Evolutionary conservation across 768 basidiomycete species (phyloP), one percentile per base, ranked within the genome.

Genomic region (Phaeolepiota aurea): DNA sequence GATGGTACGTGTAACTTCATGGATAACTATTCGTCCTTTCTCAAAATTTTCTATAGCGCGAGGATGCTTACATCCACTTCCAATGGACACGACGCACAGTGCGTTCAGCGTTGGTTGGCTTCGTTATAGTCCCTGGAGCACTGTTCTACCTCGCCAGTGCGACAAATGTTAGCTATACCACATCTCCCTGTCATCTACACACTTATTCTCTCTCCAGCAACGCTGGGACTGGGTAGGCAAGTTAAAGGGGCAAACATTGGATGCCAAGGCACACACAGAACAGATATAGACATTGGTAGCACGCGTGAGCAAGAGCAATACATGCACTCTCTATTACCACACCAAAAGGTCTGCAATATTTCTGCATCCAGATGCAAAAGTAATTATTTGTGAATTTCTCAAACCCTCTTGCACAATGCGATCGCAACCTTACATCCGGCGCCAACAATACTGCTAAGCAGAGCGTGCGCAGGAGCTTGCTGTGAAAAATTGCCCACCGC

Each of bases 351-450:
- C n/a, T n/a, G n/a, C n/a, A n/a, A n/a, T n/a, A n/a, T n/a, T n/a
- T n/a, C n/a, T n/a, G n/a, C n/a, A n/a, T n/a, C n/a, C n/a, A n/a
- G n/a, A n/a, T n/a, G n/a, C n/a, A n/a, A n/a, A n/a, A n/a, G 28
- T 31, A 9, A 31, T 31, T 31, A 31, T 9, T 31, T 31, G 28
- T 31, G 9, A 31, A 14, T 31, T 14, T 21, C 49, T 65, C 66
- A 96, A 41, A 94, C 56, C 52, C 79, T 70, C 65, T 87, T 92
- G 67, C 88, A 92, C 38, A 93, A 57, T 58, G 85, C 82, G 63
- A 98, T 94, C 10, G 93, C 93, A 16, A 81, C 66, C 61, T 84
- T 87, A 62, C 93, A 98, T 2, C 91, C 91, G 3, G 67, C 72
- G 2, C 86, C 90, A 9, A 98, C 72, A 18, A 91, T 63, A 5